These are phyloP conservation scores for Lolium multiflorum DNA, from an alignment of 176 grass and related monocot genomes.

Conservation along the genomic window DNA sequence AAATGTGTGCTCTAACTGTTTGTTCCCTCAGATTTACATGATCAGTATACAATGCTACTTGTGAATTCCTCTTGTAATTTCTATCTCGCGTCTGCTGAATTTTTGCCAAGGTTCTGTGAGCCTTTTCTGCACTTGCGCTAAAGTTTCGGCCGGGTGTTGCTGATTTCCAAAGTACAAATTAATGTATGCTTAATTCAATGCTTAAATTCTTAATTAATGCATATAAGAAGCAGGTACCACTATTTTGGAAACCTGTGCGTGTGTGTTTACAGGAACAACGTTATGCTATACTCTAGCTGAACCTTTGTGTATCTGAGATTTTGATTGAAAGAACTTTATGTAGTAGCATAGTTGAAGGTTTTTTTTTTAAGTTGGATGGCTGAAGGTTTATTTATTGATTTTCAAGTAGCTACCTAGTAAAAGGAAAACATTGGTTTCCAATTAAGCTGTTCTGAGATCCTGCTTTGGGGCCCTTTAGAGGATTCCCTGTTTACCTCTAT, in stretches of 20 bases:
- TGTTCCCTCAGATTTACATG: slow-evolving; percentile 15
- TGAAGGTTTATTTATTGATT: not conserved
- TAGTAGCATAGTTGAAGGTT: not conserved
- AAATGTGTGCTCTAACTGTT: slow-evolving; percentile 4
- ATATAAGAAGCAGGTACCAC: not conserved
- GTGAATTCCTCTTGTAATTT: not conserved
- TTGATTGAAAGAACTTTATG: not conserved
- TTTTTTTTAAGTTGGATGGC: not conserved
- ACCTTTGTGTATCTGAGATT: slow-evolving; percentile 20
- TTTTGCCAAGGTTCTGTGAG: not conserved
- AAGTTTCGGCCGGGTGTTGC: not conserved
- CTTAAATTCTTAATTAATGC: not conserved
- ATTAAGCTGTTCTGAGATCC: not conserved
- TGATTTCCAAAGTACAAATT: not conserved
- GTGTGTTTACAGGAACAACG: slow-evolving; percentile 2
- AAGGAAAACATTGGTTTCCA: slow-evolving; percentile 17
- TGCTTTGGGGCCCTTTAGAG: not conserved
- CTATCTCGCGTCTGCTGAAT: not conserved
- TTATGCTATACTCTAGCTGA: not conserved
- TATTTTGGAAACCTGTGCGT: not conserved
- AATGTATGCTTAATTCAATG: not conserved
- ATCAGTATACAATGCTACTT: not conserved
- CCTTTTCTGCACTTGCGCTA: not conserved
- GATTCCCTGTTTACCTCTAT: not conserved
- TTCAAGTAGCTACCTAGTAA: not conserved